phyloP scores from a whole-genome alignment of 495 filamentous ascomycete genomes.

The Cetradonia linearis region DNA sequence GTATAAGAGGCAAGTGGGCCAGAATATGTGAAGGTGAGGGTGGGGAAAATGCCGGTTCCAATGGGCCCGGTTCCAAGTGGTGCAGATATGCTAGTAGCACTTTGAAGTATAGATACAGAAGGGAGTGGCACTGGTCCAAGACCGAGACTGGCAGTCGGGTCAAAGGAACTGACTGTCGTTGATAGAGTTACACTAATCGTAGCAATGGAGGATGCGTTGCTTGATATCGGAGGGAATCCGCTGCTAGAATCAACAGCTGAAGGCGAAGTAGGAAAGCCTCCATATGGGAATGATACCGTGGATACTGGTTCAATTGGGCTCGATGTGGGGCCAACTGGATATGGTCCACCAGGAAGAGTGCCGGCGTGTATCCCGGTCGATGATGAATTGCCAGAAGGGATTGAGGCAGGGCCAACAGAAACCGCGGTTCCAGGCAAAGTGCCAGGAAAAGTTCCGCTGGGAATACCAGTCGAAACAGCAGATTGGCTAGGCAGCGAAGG shows the following conservation, averaged over 20 bases:
- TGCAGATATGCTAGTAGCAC: neutral
- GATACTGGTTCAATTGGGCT: neutral
- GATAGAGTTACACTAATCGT: neutral
- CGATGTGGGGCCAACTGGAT: neutral
- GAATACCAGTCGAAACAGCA: neutral
- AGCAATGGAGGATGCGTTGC: neutral
- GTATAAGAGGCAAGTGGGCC: neutral
- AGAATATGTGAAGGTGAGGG: neutral
- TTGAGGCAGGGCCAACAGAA: neutral
- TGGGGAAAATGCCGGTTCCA: conserved; percentile 1
- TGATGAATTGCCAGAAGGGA: neutral
- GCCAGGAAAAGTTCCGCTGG: neutral
- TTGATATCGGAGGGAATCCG: neutral
- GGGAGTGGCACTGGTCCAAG: conserved; percentile 4
- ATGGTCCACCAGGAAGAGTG: neutral
- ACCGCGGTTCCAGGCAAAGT: too few relatives aligned
- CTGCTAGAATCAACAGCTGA: neutral
- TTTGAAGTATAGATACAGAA: neutral
- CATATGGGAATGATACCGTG: neutral
- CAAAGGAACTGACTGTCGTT: neutral
- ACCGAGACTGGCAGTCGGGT: neutral
- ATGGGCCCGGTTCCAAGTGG: neutral
- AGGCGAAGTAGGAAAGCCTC: neutral
- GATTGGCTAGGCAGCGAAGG: conserved; percentile 1
- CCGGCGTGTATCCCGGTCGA: neutral